A percentile compares a stretch with the other conserved stretches of the same genome.
Evolutionary conservation across 805 yeast genomes (phyloP).

Genomic region (Pichia gijzeniarum): DNA sequence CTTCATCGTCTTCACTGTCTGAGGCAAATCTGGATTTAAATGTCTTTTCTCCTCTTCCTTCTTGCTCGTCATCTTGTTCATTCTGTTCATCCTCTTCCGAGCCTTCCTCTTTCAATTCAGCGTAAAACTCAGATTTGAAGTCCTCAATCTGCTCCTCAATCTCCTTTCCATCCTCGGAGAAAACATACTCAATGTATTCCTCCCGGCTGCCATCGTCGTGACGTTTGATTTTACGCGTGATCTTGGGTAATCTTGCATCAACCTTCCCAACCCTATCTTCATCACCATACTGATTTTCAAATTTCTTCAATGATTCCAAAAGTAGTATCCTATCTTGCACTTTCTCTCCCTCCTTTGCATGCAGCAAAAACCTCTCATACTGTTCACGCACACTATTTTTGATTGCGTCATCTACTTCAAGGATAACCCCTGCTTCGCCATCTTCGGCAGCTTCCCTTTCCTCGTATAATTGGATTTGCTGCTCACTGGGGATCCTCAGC

Average conservation of each 20-base stretch:
- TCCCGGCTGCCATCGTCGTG: conserved; percentile 40
- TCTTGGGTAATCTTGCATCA: conserved; percentile 45
- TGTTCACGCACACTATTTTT: conserved; percentile 44
- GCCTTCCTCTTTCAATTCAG: conserved; percentile 10
- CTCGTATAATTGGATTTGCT: conserved; percentile 37
- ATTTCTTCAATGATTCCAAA: conserved; percentile 55
- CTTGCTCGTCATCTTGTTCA: conserved; percentile 2
- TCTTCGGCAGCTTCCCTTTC: not conserved
- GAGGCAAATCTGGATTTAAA: conserved; percentile 12
- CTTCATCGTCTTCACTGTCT: conserved; percentile 6
- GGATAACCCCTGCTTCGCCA: conserved; percentile 23
- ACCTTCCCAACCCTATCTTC: conserved; percentile 32
- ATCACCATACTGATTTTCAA: conserved; percentile 60
- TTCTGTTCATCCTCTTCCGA: not conserved
- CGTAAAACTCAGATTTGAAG: conserved; percentile 8
- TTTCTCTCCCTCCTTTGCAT: conserved; percentile 33
- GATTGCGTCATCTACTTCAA: conserved; percentile 35
- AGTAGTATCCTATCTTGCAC: conserved; percentile 44
- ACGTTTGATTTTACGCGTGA: conserved; percentile 39
- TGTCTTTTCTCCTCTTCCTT: conserved; percentile 1
- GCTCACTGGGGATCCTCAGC: conserved; percentile 51
- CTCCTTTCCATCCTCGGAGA: conserved; percentile 52
- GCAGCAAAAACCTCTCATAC: conserved; percentile 47
- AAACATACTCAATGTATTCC: conserved; percentile 55
- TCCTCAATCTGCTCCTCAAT: conserved; percentile 14